Percentiles rank a stretch among this genome's conserved stretches.
phyloP scores from a whole-genome alignment of 768 basidiomycete species.

The Auriscalpium vulgare region DNA sequence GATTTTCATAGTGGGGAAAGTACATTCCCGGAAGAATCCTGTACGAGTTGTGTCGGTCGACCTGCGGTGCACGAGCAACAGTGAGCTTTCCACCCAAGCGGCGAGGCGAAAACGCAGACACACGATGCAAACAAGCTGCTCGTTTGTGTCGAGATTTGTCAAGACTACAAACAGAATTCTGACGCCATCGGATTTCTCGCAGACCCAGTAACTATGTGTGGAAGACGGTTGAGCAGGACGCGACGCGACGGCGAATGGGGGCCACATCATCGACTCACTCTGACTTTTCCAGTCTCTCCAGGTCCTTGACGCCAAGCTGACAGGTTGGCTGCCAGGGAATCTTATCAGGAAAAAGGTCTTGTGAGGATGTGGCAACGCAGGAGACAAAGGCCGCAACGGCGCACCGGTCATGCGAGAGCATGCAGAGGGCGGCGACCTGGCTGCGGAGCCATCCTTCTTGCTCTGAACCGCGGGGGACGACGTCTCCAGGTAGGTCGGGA shows the following conservation, averaged over 20 bases:
- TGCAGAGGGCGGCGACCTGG: slow-evolving; percentile 58
- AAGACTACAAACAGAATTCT: slow-evolving; percentile 80
- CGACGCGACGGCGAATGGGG: background rate
- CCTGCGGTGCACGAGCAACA: slow-evolving; percentile 36
- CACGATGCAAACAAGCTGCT: slow-evolving; percentile 71
- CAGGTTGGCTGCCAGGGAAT: slow-evolving; percentile 94
- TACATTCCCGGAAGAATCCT: slow-evolving; percentile 66
- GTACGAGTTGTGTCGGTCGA: slow-evolving; percentile 91
- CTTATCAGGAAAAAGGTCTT: slow-evolving; percentile 27
- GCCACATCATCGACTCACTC: slow-evolving; percentile 48
- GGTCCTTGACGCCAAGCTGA: slow-evolving; percentile 67
- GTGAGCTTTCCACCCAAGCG: background rate
- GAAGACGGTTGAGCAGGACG: background rate
- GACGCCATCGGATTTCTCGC: slow-evolving; percentile 96
- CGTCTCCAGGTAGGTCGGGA: slow-evolving; percentile 64
- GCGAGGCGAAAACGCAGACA: background rate
- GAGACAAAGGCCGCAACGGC: slow-evolving; percentile 8
- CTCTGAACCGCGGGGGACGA: slow-evolving; percentile 45
- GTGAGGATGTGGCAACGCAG: background rate
- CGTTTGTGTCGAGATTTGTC: slow-evolving; percentile 42
- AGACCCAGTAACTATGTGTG: slow-evolving; percentile 85
- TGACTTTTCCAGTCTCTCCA: slow-evolving; percentile 70
- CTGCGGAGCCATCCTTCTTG: slow-evolving; percentile 60
- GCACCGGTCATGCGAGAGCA: slow-evolving; percentile 56
- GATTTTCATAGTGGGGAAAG: slow-evolving; percentile 85